Conservation (phyloP, 257 asterid species). For the Solanum peruvianum region DNA sequence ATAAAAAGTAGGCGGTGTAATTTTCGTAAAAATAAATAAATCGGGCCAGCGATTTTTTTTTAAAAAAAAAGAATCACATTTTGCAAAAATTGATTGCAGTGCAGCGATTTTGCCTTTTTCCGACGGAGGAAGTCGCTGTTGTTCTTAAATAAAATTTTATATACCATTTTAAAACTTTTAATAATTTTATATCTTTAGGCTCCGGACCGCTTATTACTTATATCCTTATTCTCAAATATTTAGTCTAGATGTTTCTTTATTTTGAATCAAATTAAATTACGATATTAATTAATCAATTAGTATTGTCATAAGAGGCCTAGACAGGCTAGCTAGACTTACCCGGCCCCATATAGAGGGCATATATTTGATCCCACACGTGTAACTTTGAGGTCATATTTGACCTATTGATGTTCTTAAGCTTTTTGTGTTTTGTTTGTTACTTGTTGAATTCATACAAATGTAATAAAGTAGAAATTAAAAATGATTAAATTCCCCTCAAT, state of each 20-base stretch:
- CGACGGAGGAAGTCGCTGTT: accelerated
- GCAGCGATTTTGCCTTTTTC: no score
- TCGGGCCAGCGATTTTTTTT: no score
- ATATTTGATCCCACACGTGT: not conserved
- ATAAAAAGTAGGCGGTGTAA: no score
- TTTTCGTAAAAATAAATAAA: no score
- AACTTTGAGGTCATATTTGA: not conserved
- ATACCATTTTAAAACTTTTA: no score
- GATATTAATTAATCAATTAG: not conserved
- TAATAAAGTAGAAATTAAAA: not conserved
- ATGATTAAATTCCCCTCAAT: not conserved
- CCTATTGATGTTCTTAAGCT: not conserved
- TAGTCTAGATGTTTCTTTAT: not conserved
- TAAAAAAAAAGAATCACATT: no score
- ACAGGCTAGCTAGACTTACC: not conserved
- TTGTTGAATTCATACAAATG: not conserved
- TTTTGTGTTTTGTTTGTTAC: not conserved
- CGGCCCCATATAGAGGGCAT: not conserved
- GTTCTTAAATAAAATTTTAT: no score
- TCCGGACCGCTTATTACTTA: not conserved
- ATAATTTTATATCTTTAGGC: no score
- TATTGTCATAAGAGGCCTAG: not conserved
- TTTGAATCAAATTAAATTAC: not conserved
- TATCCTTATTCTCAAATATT: not conserved
- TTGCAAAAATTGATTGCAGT: no score